phyloP scores from a whole-genome alignment of 2,329 filamentous ascomycete species.

The Fusarium redolens region DNA sequence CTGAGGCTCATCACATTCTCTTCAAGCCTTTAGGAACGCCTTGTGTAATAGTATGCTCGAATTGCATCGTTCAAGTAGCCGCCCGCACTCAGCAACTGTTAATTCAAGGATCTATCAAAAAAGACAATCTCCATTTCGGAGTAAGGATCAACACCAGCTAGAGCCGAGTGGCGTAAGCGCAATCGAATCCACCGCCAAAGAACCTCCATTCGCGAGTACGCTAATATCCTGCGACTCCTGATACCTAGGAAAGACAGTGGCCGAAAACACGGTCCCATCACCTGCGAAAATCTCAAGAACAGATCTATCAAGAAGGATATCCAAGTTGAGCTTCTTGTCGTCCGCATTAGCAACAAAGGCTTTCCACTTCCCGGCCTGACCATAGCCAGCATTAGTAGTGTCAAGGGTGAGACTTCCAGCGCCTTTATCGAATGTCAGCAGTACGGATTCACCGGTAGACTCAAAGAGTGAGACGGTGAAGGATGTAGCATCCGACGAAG shows the following conservation, averaged over 20 bases:
- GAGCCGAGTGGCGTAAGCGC: background rate
- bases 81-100: no score
- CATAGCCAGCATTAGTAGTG: slow-evolving; percentile 47
- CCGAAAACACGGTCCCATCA: no score
- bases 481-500: slow-evolving; percentile 37
- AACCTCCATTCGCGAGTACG: background rate
- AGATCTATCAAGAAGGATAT: slow-evolving; percentile 42
- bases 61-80: no score
- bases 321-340: slow-evolving; percentile 40
- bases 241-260: no score
- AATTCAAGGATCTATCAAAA: no score
- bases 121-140: no score
- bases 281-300: no score
- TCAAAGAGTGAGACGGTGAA: slow-evolving; percentile 43
- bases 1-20: no score
- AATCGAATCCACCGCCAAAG: background rate
- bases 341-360: slow-evolving; percentile 30
- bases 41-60: no score
- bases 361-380: slow-evolving; percentile 44
- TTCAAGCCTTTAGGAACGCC: no score
- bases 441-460: slow-evolving; percentile 39
- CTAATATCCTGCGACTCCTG: background rate
- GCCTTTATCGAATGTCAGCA: slow-evolving; percentile 37
- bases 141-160: background rate
- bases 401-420: slow-evolving; percentile 44